Evolutionary conservation across 1,284 basidiomycete genomes (phyloP), one percentile per base, ranked within the genome.

Genomic region (Neolentinus lepideus): DNA sequence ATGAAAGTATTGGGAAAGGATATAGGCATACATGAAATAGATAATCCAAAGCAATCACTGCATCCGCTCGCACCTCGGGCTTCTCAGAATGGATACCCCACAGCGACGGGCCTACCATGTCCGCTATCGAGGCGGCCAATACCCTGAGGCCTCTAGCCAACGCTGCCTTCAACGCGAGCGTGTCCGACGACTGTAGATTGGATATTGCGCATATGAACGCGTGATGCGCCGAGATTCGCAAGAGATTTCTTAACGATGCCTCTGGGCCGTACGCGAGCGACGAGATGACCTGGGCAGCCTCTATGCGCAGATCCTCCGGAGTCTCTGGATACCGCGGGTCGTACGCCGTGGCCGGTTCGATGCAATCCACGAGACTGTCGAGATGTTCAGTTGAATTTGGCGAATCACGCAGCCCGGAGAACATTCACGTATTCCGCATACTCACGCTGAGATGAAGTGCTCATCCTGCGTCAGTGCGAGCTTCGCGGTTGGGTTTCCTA

Each of bases 401-500:
- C n/a, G 38, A 16, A 43, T 21, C 12, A 16, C 16, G 38, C 19
- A 21, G 19, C 25, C 16, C 8, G 11, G 16, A 50, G 47, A 21
- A 22, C 14, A 26, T 50, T 50, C 47, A 50, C 47, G 19, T 43
- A 43, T 43, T 26, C 47, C 2, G 33, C 36, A 3, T 22, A 54
- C 38, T 25, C 35, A 38, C 24, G 24, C 24, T 10, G 14, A 2
- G 12, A 54, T 25, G 24, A 54, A 82, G 9, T 63, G 66, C 14
- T 75, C 70, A 59, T 88, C 83, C 45, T 73, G 67, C 0, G 81
- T 78, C 2, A 87, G 69, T 8, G 75, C 66, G 1, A 75, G 64
- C 66, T 90, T 90, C 1, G 84, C 84, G 0, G 79, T 78, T 0
- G 85, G 85, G 59, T 88, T 90, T 2, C 88, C 88, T 36, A 90